Conservation (phyloP, 75 land plant species). For the Picea glauca region DNA sequence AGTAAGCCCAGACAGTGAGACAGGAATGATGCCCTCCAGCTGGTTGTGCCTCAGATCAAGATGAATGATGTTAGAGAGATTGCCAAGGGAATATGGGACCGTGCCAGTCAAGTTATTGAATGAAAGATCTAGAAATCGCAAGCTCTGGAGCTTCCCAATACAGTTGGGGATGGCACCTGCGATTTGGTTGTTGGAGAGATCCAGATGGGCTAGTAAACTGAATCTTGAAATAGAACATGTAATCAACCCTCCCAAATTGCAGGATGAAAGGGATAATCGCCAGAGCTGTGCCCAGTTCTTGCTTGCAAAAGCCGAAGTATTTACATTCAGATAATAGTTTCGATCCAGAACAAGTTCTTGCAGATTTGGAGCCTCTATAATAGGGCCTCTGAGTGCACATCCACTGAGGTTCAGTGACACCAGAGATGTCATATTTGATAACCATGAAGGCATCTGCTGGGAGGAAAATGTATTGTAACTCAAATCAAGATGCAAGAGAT, state of each 20-base stretch:
- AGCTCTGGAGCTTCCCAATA: conserved; percentile 8
- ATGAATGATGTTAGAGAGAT: conserved; percentile 9
- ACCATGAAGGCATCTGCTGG: conserved; percentile 2
- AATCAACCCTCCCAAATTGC: background rate
- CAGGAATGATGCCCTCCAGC: conserved; percentile 19
- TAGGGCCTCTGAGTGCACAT: conserved; percentile 1
- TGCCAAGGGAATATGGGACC: conserved; percentile 13
- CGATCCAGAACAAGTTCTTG: conserved; percentile 6
- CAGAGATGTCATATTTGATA: conserved; percentile 1
- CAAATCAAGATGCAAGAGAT: conserved; percentile 19
- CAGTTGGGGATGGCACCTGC: conserved; percentile 20
- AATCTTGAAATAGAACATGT: background rate
- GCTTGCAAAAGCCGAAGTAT: background rate
- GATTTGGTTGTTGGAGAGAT: conserved; percentile 24
- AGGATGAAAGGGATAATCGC: conserved; percentile 3
- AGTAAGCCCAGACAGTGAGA: conserved; percentile 10
- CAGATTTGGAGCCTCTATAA: background rate
- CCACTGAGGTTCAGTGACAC: conserved; percentile 6
- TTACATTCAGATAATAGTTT: conserved; percentile 6
- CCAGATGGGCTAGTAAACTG: conserved; percentile 11
- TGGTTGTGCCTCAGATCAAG: conserved; percentile 38
- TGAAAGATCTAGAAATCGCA: conserved; percentile 15
- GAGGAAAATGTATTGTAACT: conserved; percentile 14
- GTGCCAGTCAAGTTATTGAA: conserved; percentile 15
- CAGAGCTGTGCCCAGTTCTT: background rate